Conservation (phyloP, 305 asterid genomes). For the Striga hermonthica region DNA sequence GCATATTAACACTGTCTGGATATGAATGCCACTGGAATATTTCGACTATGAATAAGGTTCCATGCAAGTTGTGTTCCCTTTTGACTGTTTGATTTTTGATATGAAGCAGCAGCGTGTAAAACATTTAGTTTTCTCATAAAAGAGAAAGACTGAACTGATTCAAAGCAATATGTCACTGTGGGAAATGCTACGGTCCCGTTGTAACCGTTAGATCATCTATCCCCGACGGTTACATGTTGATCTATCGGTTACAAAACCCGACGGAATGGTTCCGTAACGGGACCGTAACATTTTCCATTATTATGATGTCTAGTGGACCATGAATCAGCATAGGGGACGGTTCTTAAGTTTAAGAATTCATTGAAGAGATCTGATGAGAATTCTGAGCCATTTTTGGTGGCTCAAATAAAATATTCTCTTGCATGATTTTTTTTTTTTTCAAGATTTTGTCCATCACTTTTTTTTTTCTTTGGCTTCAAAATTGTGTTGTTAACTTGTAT, state of each 20-base stretch:
- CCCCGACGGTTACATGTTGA: no score
- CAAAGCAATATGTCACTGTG: constrained; percentile 14
- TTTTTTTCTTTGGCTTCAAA: background rate
- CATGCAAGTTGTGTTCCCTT: background rate
- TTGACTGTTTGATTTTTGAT: constrained; percentile 3
- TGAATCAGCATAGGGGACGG: constrained; percentile 27
- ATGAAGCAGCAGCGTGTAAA: constrained; percentile 5
- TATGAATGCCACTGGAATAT: background rate
- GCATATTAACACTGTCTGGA: constrained; percentile 5
- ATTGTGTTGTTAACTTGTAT: constrained; percentile 3
- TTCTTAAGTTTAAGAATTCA: constrained; percentile 13
- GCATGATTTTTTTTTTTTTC: background rate
- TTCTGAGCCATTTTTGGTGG: constrained; percentile 33
- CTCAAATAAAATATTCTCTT: constrained; percentile 23
- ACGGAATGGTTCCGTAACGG: no score
- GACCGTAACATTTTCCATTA: no score
- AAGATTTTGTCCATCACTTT: constrained; percentile 3
- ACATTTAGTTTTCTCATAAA: constrained; percentile 16
- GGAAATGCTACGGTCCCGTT: no score
- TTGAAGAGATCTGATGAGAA: constrained; percentile 26
- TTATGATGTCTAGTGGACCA: constrained; percentile 29
- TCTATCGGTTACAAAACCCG: no score
- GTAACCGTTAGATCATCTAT: no score
- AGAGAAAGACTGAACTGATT: constrained; percentile 26
- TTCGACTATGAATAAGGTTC: background rate